phyloP scores from a whole-genome alignment of 1,139 yeast genomes.

The Taphrina deformans region DNA sequence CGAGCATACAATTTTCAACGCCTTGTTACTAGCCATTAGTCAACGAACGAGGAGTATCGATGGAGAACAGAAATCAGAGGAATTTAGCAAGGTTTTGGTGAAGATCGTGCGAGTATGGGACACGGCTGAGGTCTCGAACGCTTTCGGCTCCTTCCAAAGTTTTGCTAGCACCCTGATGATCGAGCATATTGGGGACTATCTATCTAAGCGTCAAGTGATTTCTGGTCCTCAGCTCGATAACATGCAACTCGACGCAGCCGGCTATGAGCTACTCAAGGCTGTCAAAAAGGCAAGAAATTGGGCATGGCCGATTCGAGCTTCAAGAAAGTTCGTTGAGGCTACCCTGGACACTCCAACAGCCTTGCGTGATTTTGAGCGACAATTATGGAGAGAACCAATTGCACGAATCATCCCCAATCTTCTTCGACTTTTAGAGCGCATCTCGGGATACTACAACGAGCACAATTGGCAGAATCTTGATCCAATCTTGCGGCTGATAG shows the following conservation, averaged over 20 bases:
- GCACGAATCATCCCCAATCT: conserved; percentile 90
- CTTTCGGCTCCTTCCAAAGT: conserved; percentile 87
- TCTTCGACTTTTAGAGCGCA: conserved; percentile 78
- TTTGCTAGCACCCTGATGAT: conserved; percentile 97
- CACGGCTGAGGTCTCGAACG: conserved; percentile 85
- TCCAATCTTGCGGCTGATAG: conserved; percentile 84
- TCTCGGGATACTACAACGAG: conserved; percentile 92
- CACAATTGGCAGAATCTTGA: conserved; percentile 87
- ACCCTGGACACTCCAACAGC: conserved; percentile 78
- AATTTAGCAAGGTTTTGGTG: conserved; percentile 84
- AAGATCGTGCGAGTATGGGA: conserved; percentile 93
- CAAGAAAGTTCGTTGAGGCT: conserved; percentile 90
- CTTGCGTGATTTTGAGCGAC: conserved; percentile 69
- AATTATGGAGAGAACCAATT: conserved; percentile 89
- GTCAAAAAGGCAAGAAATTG: conserved; percentile 47
- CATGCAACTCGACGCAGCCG: conserved; percentile 89
- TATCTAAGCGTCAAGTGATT: conserved; percentile 72
- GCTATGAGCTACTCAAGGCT: conserved; percentile 68
- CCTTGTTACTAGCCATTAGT: conserved; percentile 85
- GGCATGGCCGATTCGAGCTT: conserved; percentile 85
- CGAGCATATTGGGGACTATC: conserved; percentile 87
- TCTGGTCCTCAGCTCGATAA: conserved; percentile 72
- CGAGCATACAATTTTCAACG: conserved; percentile 33
- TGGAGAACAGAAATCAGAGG: conserved; percentile 60
- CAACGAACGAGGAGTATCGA: conserved; percentile 70